phyloP scores from a whole-genome alignment of 1,284 basidiomycete species.

The Phylloboletellus chloephorus region DNA sequence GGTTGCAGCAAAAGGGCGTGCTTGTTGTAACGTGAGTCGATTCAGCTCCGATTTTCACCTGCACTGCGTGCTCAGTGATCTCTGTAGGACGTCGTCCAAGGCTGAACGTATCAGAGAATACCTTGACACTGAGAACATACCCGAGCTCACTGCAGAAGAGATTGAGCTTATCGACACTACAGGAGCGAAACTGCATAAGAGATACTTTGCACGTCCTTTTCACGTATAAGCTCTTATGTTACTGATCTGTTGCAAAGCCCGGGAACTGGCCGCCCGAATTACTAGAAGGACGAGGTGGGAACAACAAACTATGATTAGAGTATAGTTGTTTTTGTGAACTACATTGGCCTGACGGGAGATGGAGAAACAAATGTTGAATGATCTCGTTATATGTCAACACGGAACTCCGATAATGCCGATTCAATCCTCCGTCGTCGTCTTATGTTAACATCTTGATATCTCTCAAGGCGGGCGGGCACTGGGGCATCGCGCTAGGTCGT shows the following conservation, averaged over 20 bases:
- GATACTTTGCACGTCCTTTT: slow-evolving; percentile 25
- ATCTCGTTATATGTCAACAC: neutral
- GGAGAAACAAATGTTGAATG: neutral
- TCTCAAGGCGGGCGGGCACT: too few species aligned
- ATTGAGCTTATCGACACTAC: slow-evolving; percentile 55
- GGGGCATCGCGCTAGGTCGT: too few species aligned
- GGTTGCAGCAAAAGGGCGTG: slow-evolving; percentile 53
- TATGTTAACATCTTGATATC: too few species aligned
- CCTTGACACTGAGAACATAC: slow-evolving; percentile 48
- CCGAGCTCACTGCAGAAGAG: slow-evolving; percentile 58
- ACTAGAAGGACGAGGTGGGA: neutral
- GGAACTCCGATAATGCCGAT: neutral
- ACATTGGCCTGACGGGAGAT: neutral
- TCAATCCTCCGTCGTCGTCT: too few species aligned
- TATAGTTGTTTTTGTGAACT: slow-evolving; percentile 1
- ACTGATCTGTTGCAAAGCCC: slow-evolving; percentile 16
- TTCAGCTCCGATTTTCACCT: neutral
- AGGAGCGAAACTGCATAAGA: slow-evolving; percentile 57
- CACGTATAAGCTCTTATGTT: neutral
- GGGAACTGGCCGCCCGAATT: slow-evolving; percentile 17
- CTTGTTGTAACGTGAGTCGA: slow-evolving; percentile 64
- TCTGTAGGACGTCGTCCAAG: slow-evolving; percentile 64
- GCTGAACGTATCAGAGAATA: slow-evolving; percentile 63
- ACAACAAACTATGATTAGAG: neutral
- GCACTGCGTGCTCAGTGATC: slow-evolving; percentile 5